Evolutionary conservation across 495 filamentous ascomycete genomes (phyloP), one percentile per base, ranked within the genome.

Genomic region (Aspergillus biplanus): DNA sequence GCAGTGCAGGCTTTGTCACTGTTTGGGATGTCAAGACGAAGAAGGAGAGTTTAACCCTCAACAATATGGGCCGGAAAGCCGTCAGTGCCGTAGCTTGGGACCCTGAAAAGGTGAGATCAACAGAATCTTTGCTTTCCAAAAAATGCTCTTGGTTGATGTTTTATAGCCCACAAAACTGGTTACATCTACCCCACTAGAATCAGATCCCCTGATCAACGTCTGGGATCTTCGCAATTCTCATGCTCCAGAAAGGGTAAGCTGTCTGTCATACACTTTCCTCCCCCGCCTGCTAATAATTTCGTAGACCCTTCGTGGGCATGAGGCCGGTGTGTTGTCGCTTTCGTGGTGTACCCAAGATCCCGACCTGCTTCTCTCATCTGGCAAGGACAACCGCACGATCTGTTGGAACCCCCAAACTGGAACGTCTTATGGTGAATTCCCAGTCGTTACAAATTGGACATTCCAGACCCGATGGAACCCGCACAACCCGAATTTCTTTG

Each of bases 21-120:
- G 93, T 99, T 4, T 99, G 95, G 95, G 95, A 99, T 81, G 86
- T 98, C 48, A 97, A 96, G 81, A 90, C 89, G 0, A 97, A 96
- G 84, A 97, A 94, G 77, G 93, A 97, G 67, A 97, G 92, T 57
- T 79, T 99, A 73, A 97, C 93, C 3, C 79, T 99, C 60, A 98
- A 97, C 79, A 97, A 97, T 75, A 79, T 85, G 70, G 92, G 92
- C 65, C 85, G 95, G 56, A 98, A 97, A 76, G 84, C 94, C 58
- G 93, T 98, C 68, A 97, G 93, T 73, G 88, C 95, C 56, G 92
- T 99, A 60, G 92, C 93, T 18, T 99, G 95, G 95, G 93, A 99
- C 69, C 95, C 95, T 1, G 91, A 91, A 67, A 92, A 91, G 73
- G 82, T 82, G 62, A 62, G 64, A 46, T n/a, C 7, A 15, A 33